Percentiles rank a stretch among this genome's conserved stretches.
Evolutionary conservation across 208 protist genomes (phyloP).

Genomic region (Leptomonas pyrrhocoris): DNA sequence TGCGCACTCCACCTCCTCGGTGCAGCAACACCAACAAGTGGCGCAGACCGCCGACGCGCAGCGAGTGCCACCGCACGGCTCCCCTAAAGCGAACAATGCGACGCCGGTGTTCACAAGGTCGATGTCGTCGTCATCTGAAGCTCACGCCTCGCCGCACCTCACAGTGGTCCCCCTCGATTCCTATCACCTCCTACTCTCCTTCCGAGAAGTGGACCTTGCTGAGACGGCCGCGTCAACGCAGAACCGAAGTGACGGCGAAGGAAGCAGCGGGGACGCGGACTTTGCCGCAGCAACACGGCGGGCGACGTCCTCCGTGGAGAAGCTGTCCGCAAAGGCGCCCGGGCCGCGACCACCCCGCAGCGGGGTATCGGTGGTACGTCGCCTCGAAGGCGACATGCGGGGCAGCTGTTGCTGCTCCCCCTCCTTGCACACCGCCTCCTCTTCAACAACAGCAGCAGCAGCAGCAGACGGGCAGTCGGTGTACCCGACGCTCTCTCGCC

Average conservation of each 20-base stretch:
- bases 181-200: conserved; percentile 33
- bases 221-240: not conserved
- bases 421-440: not conserved
- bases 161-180: conserved; percentile 27
- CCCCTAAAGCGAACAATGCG: not conserved
- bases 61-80: not conserved
- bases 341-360: conserved; percentile 23
- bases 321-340: conserved; percentile 14
- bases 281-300: conserved; percentile 1
- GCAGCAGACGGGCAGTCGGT: not conserved
- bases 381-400: conserved; percentile 25
- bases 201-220: conserved; percentile 6
- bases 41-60: conserved; percentile 3
- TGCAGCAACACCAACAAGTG: not conserved
- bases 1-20: not conserved
- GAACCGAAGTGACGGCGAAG: not conserved
- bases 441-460: not conserved
- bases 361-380: conserved; percentile 27
- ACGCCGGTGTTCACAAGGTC: too few relatives aligned
- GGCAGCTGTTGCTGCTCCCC: too few relatives aligned
- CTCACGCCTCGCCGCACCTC: not conserved
- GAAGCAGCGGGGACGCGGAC: not conserved
- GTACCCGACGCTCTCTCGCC: conserved; percentile 25
- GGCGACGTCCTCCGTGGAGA: conserved; percentile 9
- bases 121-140: too few relatives aligned